Percentiles rank a stretch among this genome's conserved stretches.
Evolutionary conservation across 129 eudicot species (phyloP).

Genomic region (Solidago caesia): DNA sequence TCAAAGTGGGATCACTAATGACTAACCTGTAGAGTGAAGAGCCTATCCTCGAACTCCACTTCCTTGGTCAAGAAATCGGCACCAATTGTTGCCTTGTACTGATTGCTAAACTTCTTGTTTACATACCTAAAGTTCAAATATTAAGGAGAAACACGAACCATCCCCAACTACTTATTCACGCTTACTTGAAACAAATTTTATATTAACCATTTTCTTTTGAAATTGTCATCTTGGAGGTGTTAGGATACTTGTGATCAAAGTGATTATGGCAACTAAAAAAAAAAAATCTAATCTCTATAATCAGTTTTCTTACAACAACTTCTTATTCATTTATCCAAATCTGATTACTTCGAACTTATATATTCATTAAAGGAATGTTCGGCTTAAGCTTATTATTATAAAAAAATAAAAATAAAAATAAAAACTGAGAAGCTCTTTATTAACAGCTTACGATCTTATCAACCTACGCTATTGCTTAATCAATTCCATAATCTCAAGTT

Average conservation of each 20-base stretch:
- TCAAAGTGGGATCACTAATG: constrained; percentile 3
- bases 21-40: constrained; percentile 91
- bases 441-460: too few relatives aligned
- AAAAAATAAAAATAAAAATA: too few relatives aligned
- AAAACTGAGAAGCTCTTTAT: too few relatives aligned
- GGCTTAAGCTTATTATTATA: too few relatives aligned
- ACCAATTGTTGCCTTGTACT: constrained; percentile 97
- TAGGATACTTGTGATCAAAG: background rate
- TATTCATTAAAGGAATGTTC: too few relatives aligned
- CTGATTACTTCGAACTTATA: too few relatives aligned
- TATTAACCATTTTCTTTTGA: background rate
- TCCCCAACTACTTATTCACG: background rate
- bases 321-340: too few relatives aligned
- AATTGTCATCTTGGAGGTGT: background rate
- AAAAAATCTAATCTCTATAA: background rate
- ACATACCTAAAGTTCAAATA: constrained; percentile 60
- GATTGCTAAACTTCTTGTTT: constrained; percentile 93
- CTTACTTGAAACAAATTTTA: background rate
- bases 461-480: too few relatives aligned
- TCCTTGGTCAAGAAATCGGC: constrained; percentile 99
- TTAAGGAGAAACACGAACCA: constrained; percentile 44
- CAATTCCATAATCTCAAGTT: too few relatives aligned
- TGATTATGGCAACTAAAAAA: background rate
- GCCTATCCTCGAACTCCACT: constrained; percentile 95
- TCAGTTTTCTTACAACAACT: background rate